Percentiles rank a stretch among this genome's conserved stretches.
phyloP scores from a whole-genome alignment of 1,284 basidiomycete genomes.

The Puccinia polysora region DNA sequence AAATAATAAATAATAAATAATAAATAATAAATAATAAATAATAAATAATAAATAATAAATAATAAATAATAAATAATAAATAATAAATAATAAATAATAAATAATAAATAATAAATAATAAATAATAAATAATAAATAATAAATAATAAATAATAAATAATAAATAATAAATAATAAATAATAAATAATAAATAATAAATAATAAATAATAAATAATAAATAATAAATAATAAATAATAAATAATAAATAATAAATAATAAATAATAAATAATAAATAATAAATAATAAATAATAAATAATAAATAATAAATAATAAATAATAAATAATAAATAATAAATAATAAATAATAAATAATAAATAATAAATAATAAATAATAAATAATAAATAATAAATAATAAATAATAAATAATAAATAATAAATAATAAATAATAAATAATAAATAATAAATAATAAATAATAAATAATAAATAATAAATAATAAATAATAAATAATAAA shows the following conservation, averaged over 20 bases:
- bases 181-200: neutral
- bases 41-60: neutral
- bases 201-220: neutral
- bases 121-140: neutral
- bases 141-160: neutral
- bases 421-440: neutral
- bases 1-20: constrained; percentile 1
- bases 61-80: neutral
- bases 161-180: neutral
- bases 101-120: constrained; percentile 1
- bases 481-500: neutral
- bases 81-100: constrained; percentile 2
- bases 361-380: neutral
- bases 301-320: neutral
- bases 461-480: neutral
- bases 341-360: neutral
- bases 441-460: neutral
- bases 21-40: neutral
- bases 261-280: neutral
- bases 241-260: neutral
- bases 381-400: neutral
- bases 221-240: neutral
- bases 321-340: neutral
- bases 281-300: neutral
- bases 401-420: neutral